phyloP scores from a whole-genome alignment of 371 early-diverging fungal species.

The Zopfochytrium polystomum region DNA sequence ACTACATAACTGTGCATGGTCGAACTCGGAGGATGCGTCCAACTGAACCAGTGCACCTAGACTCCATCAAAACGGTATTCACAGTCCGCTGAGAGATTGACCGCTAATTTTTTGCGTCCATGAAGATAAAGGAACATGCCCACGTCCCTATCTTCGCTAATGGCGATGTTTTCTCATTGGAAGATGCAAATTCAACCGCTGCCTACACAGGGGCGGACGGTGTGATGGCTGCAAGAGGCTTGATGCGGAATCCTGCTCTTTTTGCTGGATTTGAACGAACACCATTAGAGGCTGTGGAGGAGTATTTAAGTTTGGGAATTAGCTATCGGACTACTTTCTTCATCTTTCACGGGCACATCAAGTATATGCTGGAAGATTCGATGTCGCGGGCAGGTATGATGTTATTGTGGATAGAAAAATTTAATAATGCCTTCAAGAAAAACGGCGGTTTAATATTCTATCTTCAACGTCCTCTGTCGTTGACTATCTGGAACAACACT shows the following conservation, averaged over 20 bases:
- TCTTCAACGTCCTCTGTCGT: constrained; percentile 75
- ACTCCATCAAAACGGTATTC: constrained; percentile 38
- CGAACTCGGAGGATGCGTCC: constrained; percentile 92
- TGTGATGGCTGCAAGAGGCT: constrained; percentile 91
- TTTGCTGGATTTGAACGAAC: constrained; percentile 44
- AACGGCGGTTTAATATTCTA: constrained; percentile 80
- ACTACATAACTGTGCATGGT: constrained; percentile 94
- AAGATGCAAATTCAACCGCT: constrained; percentile 83
- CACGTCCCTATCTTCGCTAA: constrained; percentile 94
- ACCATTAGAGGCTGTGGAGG: constrained; percentile 47
- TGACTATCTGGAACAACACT: constrained; percentile 76
- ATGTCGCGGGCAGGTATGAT: constrained; percentile 60
- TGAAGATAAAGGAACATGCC: constrained; percentile 46
- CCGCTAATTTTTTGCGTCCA: neutral
- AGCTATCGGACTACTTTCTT: constrained; percentile 80
- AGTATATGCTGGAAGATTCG: constrained; percentile 87
- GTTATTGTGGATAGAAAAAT: neutral
- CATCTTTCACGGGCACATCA: constrained; percentile 90
- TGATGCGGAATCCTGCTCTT: constrained; percentile 80
- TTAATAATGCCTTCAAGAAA: constrained; percentile 48
- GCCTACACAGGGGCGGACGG: constrained; percentile 88
- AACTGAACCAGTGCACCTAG: constrained; percentile 37
- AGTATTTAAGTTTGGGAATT: constrained; percentile 70
- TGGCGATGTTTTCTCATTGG: constrained; percentile 87
- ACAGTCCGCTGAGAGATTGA: too few relatives aligned